Evolutionary conservation across 331 rosid species (phyloP), one percentile per base, ranked within the genome.

Genomic region (Quercus phellos): DNA sequence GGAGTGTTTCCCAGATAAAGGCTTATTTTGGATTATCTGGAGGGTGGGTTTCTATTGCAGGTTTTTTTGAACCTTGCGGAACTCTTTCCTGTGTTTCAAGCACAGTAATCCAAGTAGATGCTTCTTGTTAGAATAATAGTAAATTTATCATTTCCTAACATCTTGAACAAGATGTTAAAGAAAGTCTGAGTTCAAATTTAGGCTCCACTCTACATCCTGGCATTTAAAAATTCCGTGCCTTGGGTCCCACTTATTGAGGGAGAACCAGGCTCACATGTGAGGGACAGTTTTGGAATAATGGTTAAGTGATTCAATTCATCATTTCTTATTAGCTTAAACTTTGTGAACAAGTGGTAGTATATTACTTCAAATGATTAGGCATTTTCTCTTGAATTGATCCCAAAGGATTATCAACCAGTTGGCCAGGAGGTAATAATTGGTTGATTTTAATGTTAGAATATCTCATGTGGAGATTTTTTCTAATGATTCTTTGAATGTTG

Each of bases 1-100:
- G 99, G 99, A 94, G 97, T 86, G 89, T 92, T 72, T 92, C 97
- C 43, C 96, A 89, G 84, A 89, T 94, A 79, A 88, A 92, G 85
- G 90, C 98, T 73, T 92, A 89, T 84, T 89, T 92, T 72, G 99
- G 99, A 79, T 85, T 94, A 77, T 94, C 99, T 61, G 99, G 99
- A 88, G 99, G 96, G 99, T 92, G 87, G 82, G 78, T 77, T 43
- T 74, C 46, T 82, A 30, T 81, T 67, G 19, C 63, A 60, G 4
- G 8, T 55, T 35, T 64, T 64, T 69, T 55, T 55, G 14, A 60
- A 78, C 56, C 38, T 6, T 46, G 22, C 2, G 2, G 72, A 6
- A 50, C 8, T 46, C 24, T 71, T 21, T 50, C 55, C 8, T 67
- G 12, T 34, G 4, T 22, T 51, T 66, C 51, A 34, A 34, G 71